A percentile compares a stretch with the other conserved stretches of the same genome.
Conservation (phyloP, 2,329 filamentous ascomycete species). For the Alternaria triticimaculans region DNA sequence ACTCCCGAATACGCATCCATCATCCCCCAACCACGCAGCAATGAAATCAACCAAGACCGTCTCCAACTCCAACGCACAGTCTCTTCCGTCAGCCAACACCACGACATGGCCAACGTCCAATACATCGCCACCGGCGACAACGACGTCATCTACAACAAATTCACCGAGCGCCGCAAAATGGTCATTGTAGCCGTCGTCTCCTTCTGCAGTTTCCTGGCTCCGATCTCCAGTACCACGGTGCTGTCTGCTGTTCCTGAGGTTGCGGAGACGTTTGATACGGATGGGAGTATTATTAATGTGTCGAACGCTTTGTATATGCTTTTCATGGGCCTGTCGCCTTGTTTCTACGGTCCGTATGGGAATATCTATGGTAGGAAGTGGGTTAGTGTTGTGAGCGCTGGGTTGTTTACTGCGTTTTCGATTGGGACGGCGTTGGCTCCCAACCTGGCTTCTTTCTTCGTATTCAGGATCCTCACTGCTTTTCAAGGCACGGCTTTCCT, state of each 20-base stretch:
- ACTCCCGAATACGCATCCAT: conserved; percentile 39
- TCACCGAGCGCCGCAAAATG: conserved; percentile 67
- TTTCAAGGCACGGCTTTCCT: conserved; percentile 79
- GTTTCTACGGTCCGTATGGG: conserved; percentile 74
- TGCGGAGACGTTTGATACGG: conserved; percentile 68
- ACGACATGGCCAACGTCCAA: conserved; percentile 39
- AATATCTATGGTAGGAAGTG: conserved; percentile 56
- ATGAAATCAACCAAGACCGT: conserved; percentile 19
- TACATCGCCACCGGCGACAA: conserved; percentile 44
- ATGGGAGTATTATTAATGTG: conserved; percentile 72
- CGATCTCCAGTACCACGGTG: conserved; percentile 75
- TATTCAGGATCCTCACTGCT: conserved; percentile 76
- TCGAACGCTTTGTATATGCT: conserved; percentile 78
- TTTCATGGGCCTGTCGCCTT: conserved; percentile 69
- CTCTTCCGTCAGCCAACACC: conserved; percentile 35
- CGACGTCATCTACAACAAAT: conserved; percentile 67
- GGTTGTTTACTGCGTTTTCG: conserved; percentile 72
- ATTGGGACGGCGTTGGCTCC: conserved; percentile 75
- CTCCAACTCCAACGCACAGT: conserved; percentile 42
- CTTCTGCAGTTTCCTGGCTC: conserved; percentile 77
- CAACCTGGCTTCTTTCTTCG: conserved; percentile 73
- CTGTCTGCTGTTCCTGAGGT: conserved; percentile 78
- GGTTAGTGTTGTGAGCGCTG: conserved; percentile 66
- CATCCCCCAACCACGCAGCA: conserved; percentile 19
- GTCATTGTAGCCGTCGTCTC: conserved; percentile 73